phyloP scores from a whole-genome alignment of 2,329 filamentous ascomycete species.

The Aaosphaeria pasadenensis region DNA sequence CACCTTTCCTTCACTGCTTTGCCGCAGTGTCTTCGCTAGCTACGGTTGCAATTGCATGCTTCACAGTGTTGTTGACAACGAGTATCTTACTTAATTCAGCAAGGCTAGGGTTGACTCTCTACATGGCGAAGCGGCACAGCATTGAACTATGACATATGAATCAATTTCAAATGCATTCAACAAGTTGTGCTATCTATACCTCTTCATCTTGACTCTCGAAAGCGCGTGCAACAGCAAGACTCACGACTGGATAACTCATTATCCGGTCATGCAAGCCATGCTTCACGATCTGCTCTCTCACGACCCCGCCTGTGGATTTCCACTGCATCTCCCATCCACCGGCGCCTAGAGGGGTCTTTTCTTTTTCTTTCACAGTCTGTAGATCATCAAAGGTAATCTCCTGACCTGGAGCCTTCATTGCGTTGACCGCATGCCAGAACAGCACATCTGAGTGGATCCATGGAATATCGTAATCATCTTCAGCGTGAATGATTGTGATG shows the following conservation, averaged over 20 bases:
- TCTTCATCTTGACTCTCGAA: slow-evolving; percentile 34
- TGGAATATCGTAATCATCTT: slow-evolving; percentile 54
- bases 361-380: slow-evolving; percentile 41
- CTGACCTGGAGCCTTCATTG: slow-evolving; percentile 26
- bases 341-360: slow-evolving; percentile 43
- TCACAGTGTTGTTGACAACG: no score
- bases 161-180: no score
- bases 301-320: slow-evolving; percentile 44
- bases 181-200: not conserved
- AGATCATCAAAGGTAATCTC: slow-evolving; percentile 46
- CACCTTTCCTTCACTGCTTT: no score
- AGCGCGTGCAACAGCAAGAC: slow-evolving; percentile 49
- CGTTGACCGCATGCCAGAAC: slow-evolving; percentile 57
- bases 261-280: slow-evolving; percentile 57
- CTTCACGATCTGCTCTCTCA: slow-evolving; percentile 56
- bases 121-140: no score
- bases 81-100: no score
- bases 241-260: slow-evolving; percentile 57
- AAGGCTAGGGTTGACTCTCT: no score
- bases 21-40: no score
- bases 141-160: no score
- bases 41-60: no score
- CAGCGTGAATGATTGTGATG: slow-evolving; percentile 50
- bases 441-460: slow-evolving; percentile 49
- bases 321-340: slow-evolving; percentile 52